Evolutionary conservation across 163 green algal species (phyloP).

Genomic region (Scenedesmus sp.): DNA sequence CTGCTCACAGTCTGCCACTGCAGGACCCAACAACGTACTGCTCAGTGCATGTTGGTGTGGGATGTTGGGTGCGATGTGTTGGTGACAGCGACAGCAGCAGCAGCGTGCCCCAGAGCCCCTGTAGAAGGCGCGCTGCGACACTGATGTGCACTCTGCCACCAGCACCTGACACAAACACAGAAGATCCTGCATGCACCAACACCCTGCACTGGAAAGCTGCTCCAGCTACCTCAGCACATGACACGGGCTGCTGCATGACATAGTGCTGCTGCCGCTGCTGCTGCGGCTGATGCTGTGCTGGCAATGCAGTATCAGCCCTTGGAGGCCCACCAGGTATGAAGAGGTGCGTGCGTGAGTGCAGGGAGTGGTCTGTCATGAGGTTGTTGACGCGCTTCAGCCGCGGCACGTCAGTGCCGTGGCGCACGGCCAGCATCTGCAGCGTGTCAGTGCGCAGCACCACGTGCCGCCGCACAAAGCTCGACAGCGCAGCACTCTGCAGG

Average conservation of each 20-base stretch:
- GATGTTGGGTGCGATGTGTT: no score
- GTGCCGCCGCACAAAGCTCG: constrained; percentile 56
- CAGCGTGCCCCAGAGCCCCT: neutral
- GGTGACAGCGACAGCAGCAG: neutral
- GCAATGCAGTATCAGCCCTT: neutral
- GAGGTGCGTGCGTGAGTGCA: constrained; percentile 55
- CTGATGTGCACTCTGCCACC: no score
- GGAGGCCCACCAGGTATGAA: constrained; percentile 58
- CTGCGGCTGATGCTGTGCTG: neutral
- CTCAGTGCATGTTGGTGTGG: no score
- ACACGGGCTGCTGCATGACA: neutral
- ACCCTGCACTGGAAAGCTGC: neutral
- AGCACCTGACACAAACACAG: no score
- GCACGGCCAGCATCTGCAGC: constrained; percentile 57
- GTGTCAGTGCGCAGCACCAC: constrained; percentile 52
- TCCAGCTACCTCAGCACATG: neutral
- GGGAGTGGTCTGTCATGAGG: constrained; percentile 60
- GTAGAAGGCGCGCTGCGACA: no score
- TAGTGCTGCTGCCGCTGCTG: neutral
- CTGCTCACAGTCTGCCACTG: constrained; percentile 5
- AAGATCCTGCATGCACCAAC: neutral
- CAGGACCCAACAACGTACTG: neutral
- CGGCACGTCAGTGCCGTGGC: constrained; percentile 40
- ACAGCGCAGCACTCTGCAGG: constrained; percentile 43
- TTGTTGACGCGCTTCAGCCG: constrained; percentile 63